These are phyloP conservation scores for Penicillium freii DNA, from an alignment of 2,329 filamentous ascomycete species.

Conservation along the genomic window DNA sequence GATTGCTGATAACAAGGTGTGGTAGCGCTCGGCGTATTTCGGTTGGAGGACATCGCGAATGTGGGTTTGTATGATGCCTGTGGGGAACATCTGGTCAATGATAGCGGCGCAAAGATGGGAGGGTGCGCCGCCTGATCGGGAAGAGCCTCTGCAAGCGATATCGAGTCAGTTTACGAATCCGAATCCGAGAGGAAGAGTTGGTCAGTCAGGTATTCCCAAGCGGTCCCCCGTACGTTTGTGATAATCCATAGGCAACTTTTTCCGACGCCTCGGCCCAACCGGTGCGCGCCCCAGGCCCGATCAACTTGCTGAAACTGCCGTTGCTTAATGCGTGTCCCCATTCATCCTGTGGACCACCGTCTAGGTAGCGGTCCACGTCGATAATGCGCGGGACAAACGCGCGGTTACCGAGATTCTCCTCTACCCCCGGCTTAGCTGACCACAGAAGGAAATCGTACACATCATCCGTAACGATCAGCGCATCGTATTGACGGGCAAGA, in stretches of 20 bases:
- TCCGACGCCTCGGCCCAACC: slow-evolving; percentile 81
- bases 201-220: background rate
- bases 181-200: background rate
- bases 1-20: slow-evolving; percentile 59
- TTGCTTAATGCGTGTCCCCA: slow-evolving; percentile 86
- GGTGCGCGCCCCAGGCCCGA: slow-evolving; percentile 74
- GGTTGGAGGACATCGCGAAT: slow-evolving; percentile 56
- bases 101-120: slow-evolving; percentile 60
- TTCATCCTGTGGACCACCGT: slow-evolving; percentile 57
- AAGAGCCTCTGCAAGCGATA: slow-evolving; percentile 49
- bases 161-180: slow-evolving; percentile 13
- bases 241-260: slow-evolving; percentile 59
- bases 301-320: slow-evolving; percentile 85
- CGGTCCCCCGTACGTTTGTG: slow-evolving; percentile 53
- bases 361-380: slow-evolving; percentile 71
- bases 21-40: slow-evolving; percentile 54
- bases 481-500: slow-evolving; percentile 76
- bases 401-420: slow-evolving; percentile 28
- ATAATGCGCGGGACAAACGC: slow-evolving; percentile 67
- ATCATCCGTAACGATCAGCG: slow-evolving; percentile 83
- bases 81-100: slow-evolving; percentile 54
- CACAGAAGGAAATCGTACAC: slow-evolving; percentile 93
- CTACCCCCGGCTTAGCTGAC: slow-evolving; percentile 47
- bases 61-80: slow-evolving; percentile 53
- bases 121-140: slow-evolving; percentile 58